Conservation (phyloP, 2,329 filamentous ascomycete species). For the Penicillium griseofulvum region DNA sequence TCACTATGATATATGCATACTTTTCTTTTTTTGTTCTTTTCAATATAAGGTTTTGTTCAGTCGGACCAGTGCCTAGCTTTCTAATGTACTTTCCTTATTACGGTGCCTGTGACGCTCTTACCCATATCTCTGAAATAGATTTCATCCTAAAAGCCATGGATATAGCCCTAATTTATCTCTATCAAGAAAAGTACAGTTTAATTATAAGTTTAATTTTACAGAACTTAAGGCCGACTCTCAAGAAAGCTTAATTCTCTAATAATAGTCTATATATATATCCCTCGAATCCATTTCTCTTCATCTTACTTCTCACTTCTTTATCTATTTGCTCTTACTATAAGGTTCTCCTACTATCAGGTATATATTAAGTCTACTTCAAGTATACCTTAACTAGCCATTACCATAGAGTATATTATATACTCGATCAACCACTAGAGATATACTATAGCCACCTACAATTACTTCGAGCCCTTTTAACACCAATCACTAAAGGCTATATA, state of each 20-base stretch:
- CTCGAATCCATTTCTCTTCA: background rate
- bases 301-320: background rate
- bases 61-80: background rate
- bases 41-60: background rate
- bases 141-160: background rate
- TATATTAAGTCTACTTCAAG: background rate
- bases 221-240: background rate
- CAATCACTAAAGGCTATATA: background rate
- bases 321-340: background rate
- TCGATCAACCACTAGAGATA: background rate
- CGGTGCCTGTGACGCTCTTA: background rate
- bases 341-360: background rate
- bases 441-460: background rate
- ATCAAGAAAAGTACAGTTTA: background rate
- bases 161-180: background rate
- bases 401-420: background rate
- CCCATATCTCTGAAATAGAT: background rate
- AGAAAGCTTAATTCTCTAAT: background rate
- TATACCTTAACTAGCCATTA: background rate
- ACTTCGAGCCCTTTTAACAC: background rate
- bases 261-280: background rate
- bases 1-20: background rate
- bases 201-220: background rate
- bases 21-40: background rate
- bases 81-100: background rate